Conservation (phyloP, 108 stramenopile genomes). For the Skeletonema tropicum region DNA sequence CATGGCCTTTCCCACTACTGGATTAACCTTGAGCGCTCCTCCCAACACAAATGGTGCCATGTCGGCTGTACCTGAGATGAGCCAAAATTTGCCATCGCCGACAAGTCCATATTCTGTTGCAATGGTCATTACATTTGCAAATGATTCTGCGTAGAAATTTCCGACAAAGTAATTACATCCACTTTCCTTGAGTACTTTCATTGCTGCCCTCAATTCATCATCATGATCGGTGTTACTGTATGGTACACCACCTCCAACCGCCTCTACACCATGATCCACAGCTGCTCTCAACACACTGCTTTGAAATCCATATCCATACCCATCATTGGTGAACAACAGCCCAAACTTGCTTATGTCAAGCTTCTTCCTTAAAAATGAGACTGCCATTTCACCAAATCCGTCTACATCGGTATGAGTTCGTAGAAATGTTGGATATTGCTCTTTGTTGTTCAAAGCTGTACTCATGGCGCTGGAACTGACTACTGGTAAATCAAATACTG, state of each 20-base stretch:
- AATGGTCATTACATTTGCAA: conserved; percentile 5
- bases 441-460: background rate
- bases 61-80: background rate
- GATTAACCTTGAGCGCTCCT: background rate
- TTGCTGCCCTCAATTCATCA: background rate
- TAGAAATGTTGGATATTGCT: background rate
- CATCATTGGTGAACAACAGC: background rate
- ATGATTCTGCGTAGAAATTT: conserved; percentile 1
- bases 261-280: background rate
- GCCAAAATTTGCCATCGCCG: conserved; percentile 2
- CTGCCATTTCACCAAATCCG: background rate
- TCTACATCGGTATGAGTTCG: background rate
- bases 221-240: background rate
- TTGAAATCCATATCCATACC: background rate
- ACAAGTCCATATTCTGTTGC: background rate
- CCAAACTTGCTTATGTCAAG: background rate
- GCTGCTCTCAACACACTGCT: background rate
- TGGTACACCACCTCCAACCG: background rate
- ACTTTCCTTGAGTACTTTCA: background rate
- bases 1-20: conserved; percentile 2
- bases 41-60: conserved; percentile 3
- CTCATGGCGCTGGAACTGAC: background rate
- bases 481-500: background rate
- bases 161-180: conserved; percentile 13
- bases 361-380: background rate